Base-by-base conservation (phyloP, 1,139 yeast genomes). In the Saccharomycopsis hybrid region DNA sequence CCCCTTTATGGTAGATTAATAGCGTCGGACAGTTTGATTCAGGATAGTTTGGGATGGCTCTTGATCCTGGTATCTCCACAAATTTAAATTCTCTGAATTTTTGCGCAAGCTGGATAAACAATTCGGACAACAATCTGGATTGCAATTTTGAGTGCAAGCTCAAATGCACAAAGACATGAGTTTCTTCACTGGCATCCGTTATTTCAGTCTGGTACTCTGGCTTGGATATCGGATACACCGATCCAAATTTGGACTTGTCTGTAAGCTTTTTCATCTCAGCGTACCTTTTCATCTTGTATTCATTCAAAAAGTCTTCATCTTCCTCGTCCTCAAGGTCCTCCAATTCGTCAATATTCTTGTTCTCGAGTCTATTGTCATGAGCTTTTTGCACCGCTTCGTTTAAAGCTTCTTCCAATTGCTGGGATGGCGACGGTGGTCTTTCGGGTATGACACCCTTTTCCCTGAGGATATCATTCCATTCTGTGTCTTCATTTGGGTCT, bases 381-480 rank as follows among this genome's bases (percentile, higher is more conserved):
- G 88, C 96, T 54, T 71, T 76, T 50, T 73, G 74, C 13, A 89
- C 73, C 0, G 96, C 96, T 53, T 86, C 95, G 41, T 85, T 92
- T 43, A 90, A 67, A 1, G 95, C 95, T 58, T 83, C 90, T 62
- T 92, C 97, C 46, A 92, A 65, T 65, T 88, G 85, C 43, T 77
- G 87, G 0, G 95, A 78, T 11, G 96, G 96, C 30, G 95, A 87
- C 27, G 94, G 92, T 33, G 95, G 89, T 59, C 83, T 81, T 62
- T 87, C 90, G 0, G 98, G 98, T 49, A 92, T 88, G 55, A 92
- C 80, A 9, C 97, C 97, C 57, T 90, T 88, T 4, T 79, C 77
- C 56, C 99, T 73, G 45, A 92, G 73, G 57, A 92, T 89, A 66
- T 92, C 99, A 64, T 92, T 92, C 98, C 99, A 92, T 65, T 92